Evolutionary conservation across 805 yeast genomes (phyloP).

Genomic region (Pichia nakasei): DNA sequence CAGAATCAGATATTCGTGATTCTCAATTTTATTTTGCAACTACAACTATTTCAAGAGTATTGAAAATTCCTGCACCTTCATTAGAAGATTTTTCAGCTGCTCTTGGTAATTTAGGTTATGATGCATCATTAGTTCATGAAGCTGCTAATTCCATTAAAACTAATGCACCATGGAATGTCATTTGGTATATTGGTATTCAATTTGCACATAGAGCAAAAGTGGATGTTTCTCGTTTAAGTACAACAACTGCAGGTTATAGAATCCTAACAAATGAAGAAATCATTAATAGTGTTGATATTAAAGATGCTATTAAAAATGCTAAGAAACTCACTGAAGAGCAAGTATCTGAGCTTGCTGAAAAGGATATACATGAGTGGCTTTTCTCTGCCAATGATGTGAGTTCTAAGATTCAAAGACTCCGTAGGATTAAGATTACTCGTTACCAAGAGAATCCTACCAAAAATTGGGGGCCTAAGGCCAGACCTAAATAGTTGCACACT

Average conservation of each 20-base stretch:
- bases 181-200: constrained; percentile 64
- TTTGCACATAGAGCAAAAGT: constrained; percentile 46
- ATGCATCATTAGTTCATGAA: constrained; percentile 84
- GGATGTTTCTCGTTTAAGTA: constrained; percentile 32
- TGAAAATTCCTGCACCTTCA: constrained; percentile 81
- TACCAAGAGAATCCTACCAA: constrained; percentile 89
- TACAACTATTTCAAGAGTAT: constrained; percentile 60
- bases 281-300: constrained; percentile 27
- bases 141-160: constrained; percentile 81
- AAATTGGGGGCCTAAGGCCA: constrained; percentile 85
- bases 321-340: constrained; percentile 3
- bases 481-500: constrained; percentile 36
- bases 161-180: constrained; percentile 72
- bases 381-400: constrained; percentile 58
- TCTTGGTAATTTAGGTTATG: constrained; percentile 72
- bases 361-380: constrained; percentile 30
- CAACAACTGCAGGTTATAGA: constrained; percentile 50
- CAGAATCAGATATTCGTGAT: constrained; percentile 18
- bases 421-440: constrained; percentile 75
- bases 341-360: constrained; percentile 14
- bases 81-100: constrained; percentile 67
- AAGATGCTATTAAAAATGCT: constrained; percentile 5
- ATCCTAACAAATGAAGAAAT: constrained; percentile 39
- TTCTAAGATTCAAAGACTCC: constrained; percentile 45
- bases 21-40: constrained; percentile 80